Evolutionary conservation across 148 eudicot species (phyloP), one percentile per base, ranked within the genome.

Genomic region (Mesembryanthemum crystallinum): DNA sequence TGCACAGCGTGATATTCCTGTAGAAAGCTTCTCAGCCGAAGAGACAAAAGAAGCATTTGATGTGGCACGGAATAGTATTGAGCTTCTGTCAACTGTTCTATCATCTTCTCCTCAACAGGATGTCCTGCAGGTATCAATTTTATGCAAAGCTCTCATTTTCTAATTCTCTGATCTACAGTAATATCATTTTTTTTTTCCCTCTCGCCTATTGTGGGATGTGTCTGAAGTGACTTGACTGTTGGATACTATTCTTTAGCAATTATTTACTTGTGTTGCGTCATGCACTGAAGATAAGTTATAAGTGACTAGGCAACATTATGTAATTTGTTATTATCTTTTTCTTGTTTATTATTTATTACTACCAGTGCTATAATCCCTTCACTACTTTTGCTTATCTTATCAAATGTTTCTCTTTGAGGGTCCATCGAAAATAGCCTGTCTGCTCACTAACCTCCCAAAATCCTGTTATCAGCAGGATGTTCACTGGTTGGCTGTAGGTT

Each of bases 21-120:
- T 66, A 52, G 84, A 81, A 55, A 80, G 81, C 49, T 84, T 91
- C 75, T 91, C 98, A 37, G 82, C 94, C 59, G 98, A 92, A 79
- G 91, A 89, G 76, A 85, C 89, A n/a, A 92, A 92, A 85, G 99
- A 92, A 83, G 94, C 98, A 37, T 96, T 96, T 82, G 91, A 92
- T 78, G 98, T 96, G 85, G 98, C 99, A n/a, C 82, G 93, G 28
- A 96, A 96, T 77, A 85, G 93, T 73, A 77, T 96, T 64, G 99
- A 96, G 63, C 99, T 96, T 81, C 93, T 96, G 30, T 83, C 91
- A 57, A 89, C 99, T 69, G 98, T 96, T 75, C 77, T 92, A 72
- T 86, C 99, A 67, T 96, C 98, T 74, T 96, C 99, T 13, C 97
- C 98, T 20, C 93, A 89, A 67, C 91, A 96, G 83, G 99, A 96